Conservation (phyloP, 331 rosid species). For the Quercus phellos region DNA sequence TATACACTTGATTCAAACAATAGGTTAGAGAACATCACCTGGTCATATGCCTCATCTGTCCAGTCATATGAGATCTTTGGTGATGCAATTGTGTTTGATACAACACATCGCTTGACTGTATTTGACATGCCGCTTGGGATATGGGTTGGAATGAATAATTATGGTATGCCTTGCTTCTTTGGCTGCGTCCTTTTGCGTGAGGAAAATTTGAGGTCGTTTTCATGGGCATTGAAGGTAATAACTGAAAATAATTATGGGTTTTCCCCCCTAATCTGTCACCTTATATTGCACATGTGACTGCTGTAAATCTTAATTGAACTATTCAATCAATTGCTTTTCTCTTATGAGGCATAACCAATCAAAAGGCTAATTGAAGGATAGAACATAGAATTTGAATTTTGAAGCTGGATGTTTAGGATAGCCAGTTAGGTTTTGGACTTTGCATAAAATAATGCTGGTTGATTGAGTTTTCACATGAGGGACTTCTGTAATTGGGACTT, state of each 20-base stretch:
- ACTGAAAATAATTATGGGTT: conserved; percentile 15
- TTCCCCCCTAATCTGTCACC: conserved; percentile 5
- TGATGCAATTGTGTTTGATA: conserved; percentile 89
- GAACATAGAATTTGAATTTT: not conserved
- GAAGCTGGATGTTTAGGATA: not conserved
- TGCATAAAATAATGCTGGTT: not conserved
- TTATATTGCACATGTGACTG: conserved; percentile 6
- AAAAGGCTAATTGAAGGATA: not conserved
- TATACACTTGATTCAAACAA: conserved; percentile 66
- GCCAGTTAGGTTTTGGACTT: not conserved
- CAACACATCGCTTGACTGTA: conserved; percentile 85
- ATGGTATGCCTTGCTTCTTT: conserved; percentile 98
- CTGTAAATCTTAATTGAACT: not conserved
- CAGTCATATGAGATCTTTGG: conserved; percentile 81
- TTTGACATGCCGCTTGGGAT: conserved; percentile 94
- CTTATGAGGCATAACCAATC: not conserved
- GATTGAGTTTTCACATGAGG: not conserved
- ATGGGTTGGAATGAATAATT: conserved; percentile 94
- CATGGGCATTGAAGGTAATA: conserved; percentile 91
- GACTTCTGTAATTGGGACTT: not conserved
- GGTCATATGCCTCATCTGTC: conserved; percentile 92
- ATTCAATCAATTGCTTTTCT: not conserved
- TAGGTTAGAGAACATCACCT: conserved; percentile 79
- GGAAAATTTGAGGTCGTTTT: conserved; percentile 69
- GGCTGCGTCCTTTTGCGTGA: conserved; percentile 86